Evolutionary conservation across 164 flowering plant species (phyloP).

Genomic region (Annona squamosa): DNA sequence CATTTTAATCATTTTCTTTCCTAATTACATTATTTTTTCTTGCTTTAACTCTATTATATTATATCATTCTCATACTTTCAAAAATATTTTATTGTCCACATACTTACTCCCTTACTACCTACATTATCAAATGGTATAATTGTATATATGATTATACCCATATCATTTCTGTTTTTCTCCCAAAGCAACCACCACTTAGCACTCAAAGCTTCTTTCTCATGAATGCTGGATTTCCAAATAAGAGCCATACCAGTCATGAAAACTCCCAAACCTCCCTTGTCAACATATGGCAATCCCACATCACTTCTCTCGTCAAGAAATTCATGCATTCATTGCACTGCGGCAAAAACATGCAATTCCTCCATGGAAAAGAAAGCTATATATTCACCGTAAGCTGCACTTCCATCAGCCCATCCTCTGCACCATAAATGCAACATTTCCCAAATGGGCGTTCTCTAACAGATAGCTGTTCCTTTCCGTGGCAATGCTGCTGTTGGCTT

Average conservation of each 20-base stretch:
- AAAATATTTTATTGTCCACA: too few relatives aligned
- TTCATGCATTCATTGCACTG: constrained; percentile 6
- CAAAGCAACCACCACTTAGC: neutral
- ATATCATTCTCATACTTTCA: too few relatives aligned
- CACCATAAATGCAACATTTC: constrained; percentile 13
- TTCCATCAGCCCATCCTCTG: constrained; percentile 11
- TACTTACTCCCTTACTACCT: too few relatives aligned
- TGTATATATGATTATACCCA: too few relatives aligned
- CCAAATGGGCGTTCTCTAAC: constrained; percentile 2
- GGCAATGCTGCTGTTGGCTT: constrained; percentile 5
- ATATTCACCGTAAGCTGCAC: constrained; percentile 2
- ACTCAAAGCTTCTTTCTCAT: neutral
- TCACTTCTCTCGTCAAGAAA: constrained; percentile 2
- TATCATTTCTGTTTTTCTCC: neutral
- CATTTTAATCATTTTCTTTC: too few relatives aligned
- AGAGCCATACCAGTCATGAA: neutral
- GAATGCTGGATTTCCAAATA: neutral
- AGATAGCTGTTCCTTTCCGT: constrained; percentile 2
- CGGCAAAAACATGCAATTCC: constrained; percentile 7
- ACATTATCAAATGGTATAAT: too few relatives aligned
- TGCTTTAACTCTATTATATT: too few relatives aligned
- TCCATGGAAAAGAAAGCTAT: neutral
- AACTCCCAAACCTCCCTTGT: neutral
- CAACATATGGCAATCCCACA: neutral
- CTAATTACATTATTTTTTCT: too few relatives aligned